Evolutionary conservation across 1,139 yeast species (phyloP).

Genomic region (Zygoascus sp.): DNA sequence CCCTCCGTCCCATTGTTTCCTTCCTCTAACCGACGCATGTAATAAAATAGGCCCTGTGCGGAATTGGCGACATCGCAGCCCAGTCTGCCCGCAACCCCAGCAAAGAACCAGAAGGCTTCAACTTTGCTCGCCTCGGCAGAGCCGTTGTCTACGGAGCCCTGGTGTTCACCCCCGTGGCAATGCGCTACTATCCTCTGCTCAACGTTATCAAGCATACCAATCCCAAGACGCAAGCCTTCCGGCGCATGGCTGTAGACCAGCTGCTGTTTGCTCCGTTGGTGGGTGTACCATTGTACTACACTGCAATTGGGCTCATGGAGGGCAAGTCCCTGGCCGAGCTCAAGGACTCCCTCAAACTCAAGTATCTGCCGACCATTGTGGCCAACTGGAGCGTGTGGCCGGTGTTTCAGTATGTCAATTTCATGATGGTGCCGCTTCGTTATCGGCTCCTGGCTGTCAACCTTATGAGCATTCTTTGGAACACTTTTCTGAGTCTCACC

Average conservation of each 20-base stretch:
- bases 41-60: constrained; percentile 54
- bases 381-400: constrained; percentile 92
- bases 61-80: constrained; percentile 70
- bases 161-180: constrained; percentile 75
- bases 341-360: constrained; percentile 22
- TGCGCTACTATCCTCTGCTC: constrained; percentile 59
- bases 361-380: constrained; percentile 44
- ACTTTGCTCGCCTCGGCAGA: constrained; percentile 49
- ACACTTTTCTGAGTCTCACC: constrained; percentile 62
- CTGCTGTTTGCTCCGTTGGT: constrained; percentile 62
- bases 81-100: constrained; percentile 38
- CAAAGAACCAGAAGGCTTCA: constrained; percentile 11
- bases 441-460: constrained; percentile 67
- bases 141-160: constrained; percentile 69
- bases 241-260: constrained; percentile 68
- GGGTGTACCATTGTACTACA: constrained; percentile 48
- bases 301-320: constrained; percentile 65
- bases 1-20: neutral
- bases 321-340: constrained; percentile 38
- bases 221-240: constrained; percentile 29
- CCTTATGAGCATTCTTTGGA: constrained; percentile 76
- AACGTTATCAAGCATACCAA: constrained; percentile 47
- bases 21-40: neutral
- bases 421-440: constrained; percentile 64
- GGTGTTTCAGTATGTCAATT: constrained; percentile 66